These are phyloP conservation scores for Aspergillus biplanus DNA, from an alignment of 495 filamentous ascomycete genomes.

Conservation along the genomic window DNA sequence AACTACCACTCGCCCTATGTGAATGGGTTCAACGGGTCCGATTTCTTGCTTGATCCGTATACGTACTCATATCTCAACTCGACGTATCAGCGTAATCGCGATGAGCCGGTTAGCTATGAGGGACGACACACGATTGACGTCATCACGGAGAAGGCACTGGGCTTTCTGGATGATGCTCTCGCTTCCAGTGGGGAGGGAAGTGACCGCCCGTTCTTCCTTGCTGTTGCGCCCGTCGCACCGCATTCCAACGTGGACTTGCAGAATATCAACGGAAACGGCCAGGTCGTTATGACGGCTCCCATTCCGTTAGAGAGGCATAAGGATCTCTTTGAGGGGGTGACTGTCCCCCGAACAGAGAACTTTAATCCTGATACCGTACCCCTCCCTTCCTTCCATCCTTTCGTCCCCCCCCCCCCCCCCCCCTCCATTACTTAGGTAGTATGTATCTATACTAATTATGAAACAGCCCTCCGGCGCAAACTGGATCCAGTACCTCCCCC, in stretches of 20 bases:
- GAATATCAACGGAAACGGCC: conserved; percentile 22
- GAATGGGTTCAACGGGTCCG: conserved; percentile 52
- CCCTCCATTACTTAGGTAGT: no score
- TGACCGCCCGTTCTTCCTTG: conserved; percentile 67
- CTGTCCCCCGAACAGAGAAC: conserved; percentile 40
- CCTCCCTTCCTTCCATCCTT: no score
- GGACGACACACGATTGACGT: conserved; percentile 59
- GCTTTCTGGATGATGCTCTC: conserved; percentile 63
- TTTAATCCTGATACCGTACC: conserved; percentile 55
- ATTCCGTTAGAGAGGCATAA: conserved; percentile 49
- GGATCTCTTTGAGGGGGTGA: conserved; percentile 42
- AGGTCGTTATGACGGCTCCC: conserved; percentile 49
- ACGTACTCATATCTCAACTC: conserved; percentile 66
- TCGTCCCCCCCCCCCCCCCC: conserved; percentile 39
- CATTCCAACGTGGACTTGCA: conserved; percentile 60
- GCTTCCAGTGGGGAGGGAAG: conserved; percentile 29
- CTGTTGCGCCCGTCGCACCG: conserved; percentile 67
- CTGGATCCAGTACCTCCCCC: conserved; percentile 61
- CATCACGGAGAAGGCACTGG: conserved; percentile 55
- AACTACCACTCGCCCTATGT: conserved; percentile 58
- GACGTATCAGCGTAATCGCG: conserved; percentile 58
- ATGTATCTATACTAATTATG: conserved; percentile 58
- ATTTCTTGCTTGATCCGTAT: conserved; percentile 66
- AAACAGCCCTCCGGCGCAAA: conserved; percentile 62
- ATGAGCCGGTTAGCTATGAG: conserved; percentile 50